Evolutionary conservation across 495 filamentous ascomycete species (phyloP).

Genomic region (Cercophora scortea): DNA sequence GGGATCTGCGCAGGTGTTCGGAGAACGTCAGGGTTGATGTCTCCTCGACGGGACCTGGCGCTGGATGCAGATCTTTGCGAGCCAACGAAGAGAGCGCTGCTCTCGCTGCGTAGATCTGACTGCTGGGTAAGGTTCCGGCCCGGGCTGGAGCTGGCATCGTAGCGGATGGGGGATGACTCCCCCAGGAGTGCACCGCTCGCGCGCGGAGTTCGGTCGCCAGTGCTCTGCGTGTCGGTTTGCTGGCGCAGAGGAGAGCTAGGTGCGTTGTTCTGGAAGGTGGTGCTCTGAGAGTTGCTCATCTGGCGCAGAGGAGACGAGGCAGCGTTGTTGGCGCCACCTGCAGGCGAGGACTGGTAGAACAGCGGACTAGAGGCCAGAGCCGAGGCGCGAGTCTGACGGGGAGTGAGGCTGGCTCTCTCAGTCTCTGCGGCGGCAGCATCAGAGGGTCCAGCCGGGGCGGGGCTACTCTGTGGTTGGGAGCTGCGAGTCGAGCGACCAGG

Average conservation of each 20-base stretch:
- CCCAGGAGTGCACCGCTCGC: constrained; percentile 51
- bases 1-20: constrained; percentile 57
- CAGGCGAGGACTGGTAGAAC: constrained; percentile 74
- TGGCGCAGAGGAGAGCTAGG: constrained; percentile 63
- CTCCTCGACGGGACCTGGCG: constrained; percentile 61
- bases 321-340: constrained; percentile 29
- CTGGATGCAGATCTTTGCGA: constrained; percentile 45
- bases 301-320: constrained; percentile 44
- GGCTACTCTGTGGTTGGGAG: constrained; percentile 43
- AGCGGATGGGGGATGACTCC: constrained; percentile 87
- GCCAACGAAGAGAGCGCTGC: constrained; percentile 78
- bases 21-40: constrained; percentile 71
- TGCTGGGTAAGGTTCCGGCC: constrained; percentile 51
- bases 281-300: constrained; percentile 49
- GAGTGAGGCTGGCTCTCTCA: constrained; percentile 39
- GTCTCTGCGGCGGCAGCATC: constrained; percentile 17
- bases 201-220: constrained; percentile 63
- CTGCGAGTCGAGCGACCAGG: constrained; percentile 43
- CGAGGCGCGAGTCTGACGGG: constrained; percentile 33
- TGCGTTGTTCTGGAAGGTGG: constrained; percentile 43
- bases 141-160: constrained; percentile 80
- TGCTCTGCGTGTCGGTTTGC: constrained; percentile 45
- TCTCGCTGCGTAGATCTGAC: constrained; percentile 64
- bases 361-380: constrained; percentile 69
- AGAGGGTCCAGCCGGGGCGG: constrained; percentile 34